phyloP scores from a whole-genome alignment of 2,329 filamentous ascomycete genomes.

The Metarhizium humberi region DNA sequence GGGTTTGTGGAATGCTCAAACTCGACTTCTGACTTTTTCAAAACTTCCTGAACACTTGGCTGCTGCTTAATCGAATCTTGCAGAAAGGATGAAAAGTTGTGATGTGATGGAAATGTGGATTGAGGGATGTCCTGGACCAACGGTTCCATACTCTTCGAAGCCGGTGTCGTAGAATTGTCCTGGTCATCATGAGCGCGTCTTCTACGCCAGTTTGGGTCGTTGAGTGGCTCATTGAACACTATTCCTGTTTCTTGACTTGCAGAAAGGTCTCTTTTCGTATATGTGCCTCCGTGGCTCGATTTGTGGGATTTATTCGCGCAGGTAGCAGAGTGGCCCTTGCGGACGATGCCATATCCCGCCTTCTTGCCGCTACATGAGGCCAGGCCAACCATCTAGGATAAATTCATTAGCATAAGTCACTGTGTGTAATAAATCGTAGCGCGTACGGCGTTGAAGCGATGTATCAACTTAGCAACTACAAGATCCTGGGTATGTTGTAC shows the following conservation, averaged over 20 bases:
- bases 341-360: background rate
- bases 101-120: background rate
- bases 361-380: background rate
- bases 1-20: background rate
- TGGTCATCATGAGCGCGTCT: background rate
- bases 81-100: background rate
- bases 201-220: conserved; percentile 4
- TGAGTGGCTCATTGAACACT: background rate
- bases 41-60: background rate
- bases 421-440: background rate
- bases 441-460: background rate
- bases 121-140: background rate
- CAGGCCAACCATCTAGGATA: background rate
- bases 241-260: background rate
- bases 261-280: background rate
- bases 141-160: background rate
- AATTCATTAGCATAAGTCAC: background rate
- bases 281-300: background rate
- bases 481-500: background rate
- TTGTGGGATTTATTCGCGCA: background rate
- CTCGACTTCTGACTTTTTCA: background rate
- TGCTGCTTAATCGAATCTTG: background rate
- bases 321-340: background rate
- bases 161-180: background rate
- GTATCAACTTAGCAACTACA: background rate